phyloP scores from a whole-genome alignment of 1,284 basidiomycete genomes.

The Kwoniella shivajii region DNA sequence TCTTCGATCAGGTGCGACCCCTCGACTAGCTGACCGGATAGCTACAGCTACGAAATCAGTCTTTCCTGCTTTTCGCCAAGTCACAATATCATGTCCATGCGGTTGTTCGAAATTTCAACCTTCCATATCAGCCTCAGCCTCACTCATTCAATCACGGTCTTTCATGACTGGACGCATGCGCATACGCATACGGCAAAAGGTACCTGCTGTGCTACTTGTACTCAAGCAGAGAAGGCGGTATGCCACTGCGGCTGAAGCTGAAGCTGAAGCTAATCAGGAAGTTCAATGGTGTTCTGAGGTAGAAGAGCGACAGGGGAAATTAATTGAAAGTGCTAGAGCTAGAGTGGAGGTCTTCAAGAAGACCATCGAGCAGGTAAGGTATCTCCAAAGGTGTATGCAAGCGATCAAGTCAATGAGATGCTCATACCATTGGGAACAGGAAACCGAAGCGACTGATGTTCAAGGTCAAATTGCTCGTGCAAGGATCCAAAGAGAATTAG shows the following conservation, averaged over 20 bases:
- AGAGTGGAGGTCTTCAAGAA: conserved; percentile 26
- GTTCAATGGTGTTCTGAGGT: conserved; percentile 18
- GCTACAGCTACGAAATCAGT: no score
- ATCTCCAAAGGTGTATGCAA: neutral
- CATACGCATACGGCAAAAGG: no score
- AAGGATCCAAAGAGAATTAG: conserved; percentile 53
- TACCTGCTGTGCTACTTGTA: no score
- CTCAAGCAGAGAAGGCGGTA: neutral
- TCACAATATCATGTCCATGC: conserved; percentile 2
- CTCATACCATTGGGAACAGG: conserved; percentile 3
- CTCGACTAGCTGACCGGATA: neutral
- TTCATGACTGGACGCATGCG: no score
- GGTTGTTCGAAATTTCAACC: conserved; percentile 16
- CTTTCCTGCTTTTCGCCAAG: no score
- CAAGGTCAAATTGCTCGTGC: conserved; percentile 57
- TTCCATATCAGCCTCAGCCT: conserved; percentile 1
- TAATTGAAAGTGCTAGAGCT: conserved; percentile 20
- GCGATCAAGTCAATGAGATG: neutral
- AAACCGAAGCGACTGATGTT: conserved; percentile 22
- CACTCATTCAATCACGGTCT: neutral
- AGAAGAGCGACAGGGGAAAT: conserved; percentile 26
- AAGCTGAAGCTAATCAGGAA: neutral
- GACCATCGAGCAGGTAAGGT: conserved; percentile 27
- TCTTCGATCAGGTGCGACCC: neutral
- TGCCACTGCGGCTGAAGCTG: neutral